These are phyloP conservation scores for Nemania sp. DNA, from an alignment of 2,329 filamentous ascomycete genomes.

Conservation along the genomic window DNA sequence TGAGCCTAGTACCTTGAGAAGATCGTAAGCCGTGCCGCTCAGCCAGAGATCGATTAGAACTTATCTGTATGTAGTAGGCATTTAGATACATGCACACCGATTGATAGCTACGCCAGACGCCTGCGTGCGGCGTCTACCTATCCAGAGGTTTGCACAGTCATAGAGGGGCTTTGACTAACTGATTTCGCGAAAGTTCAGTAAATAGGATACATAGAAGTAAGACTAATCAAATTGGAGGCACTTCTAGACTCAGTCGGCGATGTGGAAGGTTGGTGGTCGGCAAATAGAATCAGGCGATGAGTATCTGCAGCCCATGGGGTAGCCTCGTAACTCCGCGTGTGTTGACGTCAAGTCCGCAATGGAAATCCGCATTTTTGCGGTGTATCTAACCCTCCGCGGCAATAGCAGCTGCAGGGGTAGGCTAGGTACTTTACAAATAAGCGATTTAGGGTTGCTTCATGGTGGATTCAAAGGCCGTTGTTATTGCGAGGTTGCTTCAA, in stretches of 20 bases:
- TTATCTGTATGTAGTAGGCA: slow-evolving; percentile 1
- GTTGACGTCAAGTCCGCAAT: background rate
- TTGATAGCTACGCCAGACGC: slow-evolving; percentile 1
- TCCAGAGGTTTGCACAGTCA: no score
- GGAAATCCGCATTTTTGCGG: background rate
- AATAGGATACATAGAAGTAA: background rate
- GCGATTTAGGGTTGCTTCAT: background rate
- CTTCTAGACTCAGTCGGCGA: background rate
- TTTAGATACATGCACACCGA: background rate
- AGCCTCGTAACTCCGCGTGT: background rate
- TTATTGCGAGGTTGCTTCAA: slow-evolving; percentile 12
- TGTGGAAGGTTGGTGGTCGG: background rate
- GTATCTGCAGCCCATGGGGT: background rate
- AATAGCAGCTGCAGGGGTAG: background rate
- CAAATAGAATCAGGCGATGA: background rate
- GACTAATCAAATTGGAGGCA: background rate
- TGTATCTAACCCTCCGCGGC: background rate
- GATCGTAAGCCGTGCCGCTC: background rate
- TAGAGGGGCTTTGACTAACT: background rate
- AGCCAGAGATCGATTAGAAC: background rate
- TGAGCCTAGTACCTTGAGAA: background rate
- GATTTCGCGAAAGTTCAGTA: background rate
- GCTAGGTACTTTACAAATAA: background rate
- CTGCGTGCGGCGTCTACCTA: background rate
- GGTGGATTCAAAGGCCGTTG: slow-evolving; percentile 3